Evolutionary conservation across 108 stramenopile species (phyloP), one percentile per base, ranked within the genome.

Genomic region (Skeletonema marinoi): DNA sequence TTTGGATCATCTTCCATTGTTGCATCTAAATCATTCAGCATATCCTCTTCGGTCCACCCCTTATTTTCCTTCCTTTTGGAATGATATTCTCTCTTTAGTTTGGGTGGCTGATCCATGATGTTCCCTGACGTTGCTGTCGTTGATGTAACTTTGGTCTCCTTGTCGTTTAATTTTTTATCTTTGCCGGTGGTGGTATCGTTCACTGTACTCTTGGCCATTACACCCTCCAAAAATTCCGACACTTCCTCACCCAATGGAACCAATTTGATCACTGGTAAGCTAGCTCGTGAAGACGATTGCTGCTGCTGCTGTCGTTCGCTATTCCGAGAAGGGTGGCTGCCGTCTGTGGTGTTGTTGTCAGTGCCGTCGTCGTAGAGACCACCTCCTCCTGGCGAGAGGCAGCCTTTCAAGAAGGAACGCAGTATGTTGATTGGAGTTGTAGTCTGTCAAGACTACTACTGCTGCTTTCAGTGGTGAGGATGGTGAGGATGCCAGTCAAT

Each of bases 1-100:
- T 30, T 32, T 32, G 39, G 17, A 54, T 32, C n/a, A 25, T 33
- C 19, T 2, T 46, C 41, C 42, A 44, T 61, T 25, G 31, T 70
- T 17, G 35, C 41, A 38, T 71, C 60, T 19, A 36, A 36, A 41
- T 17, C 19, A 59, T 58, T 70, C 39, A 25, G 36, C 58, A n/a
- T 41, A 31, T 60, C 30, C 60, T 60, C 32, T 67, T 30, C 13
- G 2, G 8, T 33, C 66, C 31, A 31, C 39, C 41, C 48, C n/a
- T 25, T 38, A 25, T 42, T 17, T 31, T 19, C 68, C 48, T 14
- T 32, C 68, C 51, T 42, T 36, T 41, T 46, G 32, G n/a, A 29
- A 35, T 38, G 70, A 71, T 71, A 38, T 42, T 59, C 33, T 54
- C 19, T 71, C 59, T 71, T 71, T 16, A 59, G 35, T 32, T 71